Evolutionary conservation across 345 rosid genomes (phyloP), one percentile per base, ranked within the genome.

Genomic region (Xanthoceras sorbifolium): DNA sequence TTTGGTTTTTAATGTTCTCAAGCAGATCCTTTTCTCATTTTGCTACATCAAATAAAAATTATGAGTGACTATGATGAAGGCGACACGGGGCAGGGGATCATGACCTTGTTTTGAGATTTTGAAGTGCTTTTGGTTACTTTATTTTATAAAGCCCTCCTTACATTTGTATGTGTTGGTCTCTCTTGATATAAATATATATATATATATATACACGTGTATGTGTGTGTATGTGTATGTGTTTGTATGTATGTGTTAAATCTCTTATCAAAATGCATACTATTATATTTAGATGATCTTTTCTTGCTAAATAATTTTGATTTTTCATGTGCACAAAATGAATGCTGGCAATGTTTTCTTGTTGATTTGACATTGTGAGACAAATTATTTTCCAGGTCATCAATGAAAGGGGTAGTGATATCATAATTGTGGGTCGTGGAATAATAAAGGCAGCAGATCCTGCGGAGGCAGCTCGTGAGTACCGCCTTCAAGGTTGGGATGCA

Each of bases 391-490:
- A 89, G 99, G 99, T 92, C 62, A 91, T 96, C 61, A 78, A 78
- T 48, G 97, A 93, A 80, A 84, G 98, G 75, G 98, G 97, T 34
- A 96, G 98, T 26, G 99, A 96, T 81, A 92, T 96, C 23, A 92
- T 96, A 67, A 96, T 96, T 7, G 97, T 96, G 14, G 99, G 99
- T n/a, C 90, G 98, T 5, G 98, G 99, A 80, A 96, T 93, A 80
- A 92, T 92, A 50, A 96, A 88, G 88, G 99, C 98, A 1, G 82
- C 85, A 22, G 80, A 93, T 48, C 97, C 99, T 71, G 89, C 86
- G 9, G 90, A 88, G 72, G 88, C 84, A 67, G 97, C 99, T 61
- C 90, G 86, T 0, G 94, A 91, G 57, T 96, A 93, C 76, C 93
- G 98, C 11, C 86, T 88, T 85, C 93, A 92, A 82, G 97, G 98